Base-by-base conservation (phyloP, 202 grass and related monocot genomes). In the Alloteropsis angusta region DNA sequence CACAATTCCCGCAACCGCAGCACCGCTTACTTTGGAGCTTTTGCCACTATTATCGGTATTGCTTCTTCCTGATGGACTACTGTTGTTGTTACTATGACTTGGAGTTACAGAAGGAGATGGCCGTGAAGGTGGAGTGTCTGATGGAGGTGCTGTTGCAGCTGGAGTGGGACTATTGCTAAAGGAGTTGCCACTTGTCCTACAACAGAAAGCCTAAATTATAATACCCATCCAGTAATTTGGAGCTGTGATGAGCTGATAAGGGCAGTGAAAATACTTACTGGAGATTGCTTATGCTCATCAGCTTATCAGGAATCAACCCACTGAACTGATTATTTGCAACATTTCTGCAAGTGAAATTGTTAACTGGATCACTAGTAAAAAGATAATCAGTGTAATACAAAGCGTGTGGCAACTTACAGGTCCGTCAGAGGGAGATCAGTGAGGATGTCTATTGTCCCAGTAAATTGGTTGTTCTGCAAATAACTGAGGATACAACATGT, bases 381-480 rank as follows among this genome's bases (percentile, higher is more conserved):
- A 34, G 5, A 71, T 14, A 25, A 36, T 6, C 37, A n/a, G 15
- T 9, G 56, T 43, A 35, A 23, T 4, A 11, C 12, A 83, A 44
- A 43, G 5, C 10, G n/a, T 54, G 32, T 80, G 6, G 59, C 63
- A 80, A 87, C 91, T 92, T 92, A 97, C 89, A 97, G 84, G 80
- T 92, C 77, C 38, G 85, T 83, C 50, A 97, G 85, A 83, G 91
- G 85, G 30, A 97, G 87, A 85, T 86, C 56, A 23, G 87, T 62
- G 4, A 97, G 81, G 44, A 97, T 64, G 74, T 92, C 76, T 72
- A 97, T 88, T 0, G 85, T 80, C n/a, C 94, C 91, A 0, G 72
- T 93, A 78, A 97, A 92, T 77, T 80, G 82, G 74, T 93, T 97
- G 87, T 92, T 88, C 89, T 97, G 91, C 88, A 97, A 77, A 83